Evolutionary conservation across 768 basidiomycete genomes (phyloP).

Genomic region (Suillus ampliporus): DNA sequence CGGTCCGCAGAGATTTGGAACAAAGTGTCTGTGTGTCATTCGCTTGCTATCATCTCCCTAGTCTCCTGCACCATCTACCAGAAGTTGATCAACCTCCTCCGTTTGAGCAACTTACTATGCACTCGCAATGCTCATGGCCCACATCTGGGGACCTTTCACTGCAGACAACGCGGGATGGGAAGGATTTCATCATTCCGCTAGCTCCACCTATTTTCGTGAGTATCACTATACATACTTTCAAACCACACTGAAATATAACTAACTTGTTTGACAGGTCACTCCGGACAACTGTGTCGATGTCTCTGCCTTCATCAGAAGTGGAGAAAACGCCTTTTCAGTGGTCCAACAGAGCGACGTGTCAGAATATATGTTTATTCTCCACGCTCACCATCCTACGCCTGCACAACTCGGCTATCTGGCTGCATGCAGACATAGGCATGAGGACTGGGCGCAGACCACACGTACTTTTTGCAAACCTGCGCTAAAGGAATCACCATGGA

Average conservation of each 20-base stretch:
- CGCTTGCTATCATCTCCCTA: conserved; percentile 46
- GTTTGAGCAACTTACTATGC: conserved; percentile 27
- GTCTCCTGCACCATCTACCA: conserved; percentile 22
- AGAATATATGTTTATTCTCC: conserved; percentile 51
- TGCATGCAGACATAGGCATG: conserved; percentile 15
- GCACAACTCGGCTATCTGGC: conserved; percentile 44
- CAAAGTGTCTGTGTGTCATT: conserved; percentile 51
- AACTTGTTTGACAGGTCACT: conserved; percentile 42
- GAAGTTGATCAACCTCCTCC: conserved; percentile 22
- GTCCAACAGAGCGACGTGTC: conserved; percentile 50
- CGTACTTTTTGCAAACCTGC: conserved; percentile 20
- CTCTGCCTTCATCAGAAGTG: conserved; percentile 47
- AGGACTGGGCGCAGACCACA: conserved; percentile 29
- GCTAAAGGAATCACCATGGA: conserved; percentile 3
- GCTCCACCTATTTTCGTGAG: conserved; percentile 40
- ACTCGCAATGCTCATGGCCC: conserved; percentile 51
- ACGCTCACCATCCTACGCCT: conserved; percentile 54
- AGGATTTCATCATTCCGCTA: conserved; percentile 22
- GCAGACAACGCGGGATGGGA: conserved; percentile 14
- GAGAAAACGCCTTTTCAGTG: conserved; percentile 51
- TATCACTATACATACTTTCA: conserved; percentile 31
- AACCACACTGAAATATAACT: not conserved
- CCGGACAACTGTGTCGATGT: conserved; percentile 58
- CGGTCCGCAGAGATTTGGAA: conserved; percentile 36
- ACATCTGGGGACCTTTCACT: conserved; percentile 27